These are phyloP conservation scores for Solanum piurae DNA, from an alignment of 257 asterid species.

Conservation along the genomic window DNA sequence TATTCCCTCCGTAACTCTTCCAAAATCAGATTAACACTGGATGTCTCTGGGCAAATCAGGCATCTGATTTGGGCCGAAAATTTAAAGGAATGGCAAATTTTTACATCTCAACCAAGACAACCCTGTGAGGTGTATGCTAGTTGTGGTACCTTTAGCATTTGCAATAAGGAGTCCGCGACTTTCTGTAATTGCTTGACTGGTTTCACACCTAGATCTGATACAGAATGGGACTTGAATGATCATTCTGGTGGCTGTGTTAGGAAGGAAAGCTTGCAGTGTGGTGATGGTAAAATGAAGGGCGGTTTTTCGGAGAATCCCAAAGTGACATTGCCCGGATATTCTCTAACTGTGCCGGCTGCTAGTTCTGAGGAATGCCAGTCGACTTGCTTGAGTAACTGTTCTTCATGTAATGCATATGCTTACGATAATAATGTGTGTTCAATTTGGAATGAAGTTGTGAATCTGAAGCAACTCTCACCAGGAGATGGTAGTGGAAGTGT, in stretches of 20 bases:
- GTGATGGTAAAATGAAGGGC: neutral
- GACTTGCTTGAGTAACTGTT: neutral
- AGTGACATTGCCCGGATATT: neutral
- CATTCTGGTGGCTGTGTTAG: constrained; percentile 27
- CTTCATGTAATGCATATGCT: constrained; percentile 1
- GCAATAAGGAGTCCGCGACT: constrained; percentile 27
- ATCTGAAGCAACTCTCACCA: neutral
- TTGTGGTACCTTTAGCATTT: constrained; percentile 41
- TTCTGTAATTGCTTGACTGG: constrained; percentile 41
- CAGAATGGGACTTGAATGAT: constrained; percentile 37
- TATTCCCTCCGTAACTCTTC: constrained; percentile 24
- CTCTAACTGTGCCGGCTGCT: neutral
- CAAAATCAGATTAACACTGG: constrained; percentile 24
- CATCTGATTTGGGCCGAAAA: constrained; percentile 16
- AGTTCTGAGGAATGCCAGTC: neutral
- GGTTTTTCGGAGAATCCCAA: neutral
- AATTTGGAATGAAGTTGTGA: neutral
- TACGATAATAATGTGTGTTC: neutral
- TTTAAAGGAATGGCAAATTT: constrained; percentile 26
- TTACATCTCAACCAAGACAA: constrained; percentile 42
- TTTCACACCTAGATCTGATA: constrained; percentile 6
- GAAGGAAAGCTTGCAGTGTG: neutral
- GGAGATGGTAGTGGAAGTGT: neutral
- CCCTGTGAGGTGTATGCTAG: constrained; percentile 44
- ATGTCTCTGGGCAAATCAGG: constrained; percentile 41